These are phyloP conservation scores for Glycine soja DNA, from an alignment of 306 rosid species.

Conservation along the genomic window DNA sequence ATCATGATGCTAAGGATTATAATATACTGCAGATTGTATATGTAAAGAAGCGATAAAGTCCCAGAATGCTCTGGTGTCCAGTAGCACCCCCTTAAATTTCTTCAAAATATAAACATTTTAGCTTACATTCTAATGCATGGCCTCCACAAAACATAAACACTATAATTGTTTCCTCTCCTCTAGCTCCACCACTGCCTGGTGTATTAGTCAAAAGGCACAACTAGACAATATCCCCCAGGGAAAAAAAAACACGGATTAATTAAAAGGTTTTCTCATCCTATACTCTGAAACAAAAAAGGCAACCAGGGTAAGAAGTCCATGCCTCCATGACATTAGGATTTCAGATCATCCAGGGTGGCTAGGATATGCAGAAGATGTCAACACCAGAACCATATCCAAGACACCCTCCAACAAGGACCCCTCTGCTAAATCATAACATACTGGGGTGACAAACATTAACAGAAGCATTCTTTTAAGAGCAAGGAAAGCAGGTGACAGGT, in stretches of 20 bases:
- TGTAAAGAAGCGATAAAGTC: slow-evolving; percentile 2
- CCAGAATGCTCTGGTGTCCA: not conserved
- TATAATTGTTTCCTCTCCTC: not conserved
- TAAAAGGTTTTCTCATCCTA: not conserved
- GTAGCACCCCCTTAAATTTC: not conserved
- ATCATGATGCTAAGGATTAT: not conserved
- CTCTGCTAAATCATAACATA: not conserved
- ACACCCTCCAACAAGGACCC: too few species aligned
- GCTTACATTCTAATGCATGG: not conserved
- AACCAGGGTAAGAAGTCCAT: not conserved
- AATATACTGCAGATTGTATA: slow-evolving; percentile 7
- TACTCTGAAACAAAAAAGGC: slow-evolving; percentile 6
- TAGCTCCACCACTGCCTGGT: not conserved
- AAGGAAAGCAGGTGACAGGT: slow-evolving; percentile 25
- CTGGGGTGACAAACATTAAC: slow-evolving; percentile 22
- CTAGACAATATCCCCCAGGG: not conserved
- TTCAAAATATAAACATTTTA: not conserved
- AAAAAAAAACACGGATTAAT: not conserved
- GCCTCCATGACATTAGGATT: too few species aligned
- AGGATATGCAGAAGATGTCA: too few species aligned
- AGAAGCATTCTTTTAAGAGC: slow-evolving; percentile 23
- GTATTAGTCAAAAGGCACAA: not conserved
- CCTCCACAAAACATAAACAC: not conserved
- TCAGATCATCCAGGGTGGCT: too few species aligned
- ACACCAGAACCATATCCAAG: too few species aligned